Percentiles rank a stretch among this genome's conserved stretches.
phyloP scores from a whole-genome alignment of 1,284 basidiomycete genomes.

The Gomphus bonarii region DNA sequence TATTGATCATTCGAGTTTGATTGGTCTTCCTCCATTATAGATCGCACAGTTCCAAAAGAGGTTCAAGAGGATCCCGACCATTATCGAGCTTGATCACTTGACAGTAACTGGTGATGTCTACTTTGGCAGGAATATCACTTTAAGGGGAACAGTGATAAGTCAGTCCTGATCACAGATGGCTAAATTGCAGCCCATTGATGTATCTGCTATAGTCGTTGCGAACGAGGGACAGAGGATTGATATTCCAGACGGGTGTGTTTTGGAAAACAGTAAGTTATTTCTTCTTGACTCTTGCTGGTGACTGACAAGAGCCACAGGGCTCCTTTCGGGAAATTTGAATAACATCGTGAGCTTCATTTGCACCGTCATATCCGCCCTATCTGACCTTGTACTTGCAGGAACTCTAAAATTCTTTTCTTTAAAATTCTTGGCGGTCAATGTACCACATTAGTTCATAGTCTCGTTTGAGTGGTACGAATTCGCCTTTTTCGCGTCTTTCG shows the following conservation, averaged over 20 bases:
- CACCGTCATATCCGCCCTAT: background rate
- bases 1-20: background rate
- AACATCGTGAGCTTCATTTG: conserved; percentile 40
- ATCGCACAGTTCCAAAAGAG: conserved; percentile 96
- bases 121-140: conserved; percentile 88
- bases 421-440: background rate
- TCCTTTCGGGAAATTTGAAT: conserved; percentile 58
- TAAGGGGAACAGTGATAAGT: conserved; percentile 82
- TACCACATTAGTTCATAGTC: background rate
- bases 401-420: background rate
- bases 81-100: conserved; percentile 90
- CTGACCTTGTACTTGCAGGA: background rate
- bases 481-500: too few species aligned
- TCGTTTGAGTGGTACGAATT: background rate
- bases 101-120: conserved; percentile 95
- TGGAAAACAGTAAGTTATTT: conserved; percentile 72
- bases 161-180: conserved; percentile 14
- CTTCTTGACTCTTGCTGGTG: background rate
- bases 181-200: background rate
- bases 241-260: conserved; percentile 89
- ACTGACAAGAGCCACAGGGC: conserved; percentile 24
- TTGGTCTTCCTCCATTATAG: conserved; percentile 32
- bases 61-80: conserved; percentile 95
- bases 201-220: conserved; percentile 49
- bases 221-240: conserved; percentile 93